A percentile compares a stretch with the other conserved stretches of the same genome.
Conservation (phyloP, 148 eudicot genomes). For the Amaranthus cruentus region DNA sequence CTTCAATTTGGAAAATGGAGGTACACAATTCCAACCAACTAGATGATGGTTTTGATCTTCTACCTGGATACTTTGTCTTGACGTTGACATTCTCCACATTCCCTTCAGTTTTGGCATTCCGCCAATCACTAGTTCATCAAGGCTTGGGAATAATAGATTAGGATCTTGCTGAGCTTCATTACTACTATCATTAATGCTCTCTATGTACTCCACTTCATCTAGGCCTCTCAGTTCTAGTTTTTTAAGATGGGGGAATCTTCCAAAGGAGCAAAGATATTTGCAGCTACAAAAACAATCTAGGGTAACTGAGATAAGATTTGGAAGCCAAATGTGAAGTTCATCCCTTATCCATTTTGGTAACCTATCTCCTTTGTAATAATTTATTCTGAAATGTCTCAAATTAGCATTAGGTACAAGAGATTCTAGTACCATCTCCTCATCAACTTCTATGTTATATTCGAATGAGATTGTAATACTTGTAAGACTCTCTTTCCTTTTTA, state of each 20-base stretch:
- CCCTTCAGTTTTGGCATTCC: slow-evolving; percentile 1
- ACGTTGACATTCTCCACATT: slow-evolving; percentile 1
- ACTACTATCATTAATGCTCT: not conserved
- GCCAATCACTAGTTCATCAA: not conserved
- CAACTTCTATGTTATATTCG: not conserved
- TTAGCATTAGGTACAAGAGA: slow-evolving; percentile 8
- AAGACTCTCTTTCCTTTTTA: slow-evolving; percentile 1
- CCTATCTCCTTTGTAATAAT: not conserved
- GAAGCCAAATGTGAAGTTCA: not conserved
- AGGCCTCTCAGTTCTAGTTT: not conserved
- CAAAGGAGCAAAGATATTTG: slow-evolving; percentile 6
- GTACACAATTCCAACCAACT: not conserved
- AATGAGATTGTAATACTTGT: not conserved
- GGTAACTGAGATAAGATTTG: not conserved
- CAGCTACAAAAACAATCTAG: not conserved
- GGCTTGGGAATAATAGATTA: slow-evolving; percentile 4
- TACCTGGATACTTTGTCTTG: not conserved
- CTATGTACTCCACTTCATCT: slow-evolving; percentile 13
- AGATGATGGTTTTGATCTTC: not conserved
- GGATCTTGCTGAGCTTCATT: not conserved
- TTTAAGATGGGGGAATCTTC: slow-evolving; percentile 17
- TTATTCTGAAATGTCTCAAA: not conserved
- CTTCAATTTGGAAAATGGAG: slow-evolving; percentile 8
- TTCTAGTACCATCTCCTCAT: slow-evolving; percentile 16
- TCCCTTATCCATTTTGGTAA: slow-evolving; percentile 19